Evolutionary conservation across 2,329 filamentous ascomycete species (phyloP), one percentile per base, ranked within the genome.

Genomic region (Penicillium sp.): DNA sequence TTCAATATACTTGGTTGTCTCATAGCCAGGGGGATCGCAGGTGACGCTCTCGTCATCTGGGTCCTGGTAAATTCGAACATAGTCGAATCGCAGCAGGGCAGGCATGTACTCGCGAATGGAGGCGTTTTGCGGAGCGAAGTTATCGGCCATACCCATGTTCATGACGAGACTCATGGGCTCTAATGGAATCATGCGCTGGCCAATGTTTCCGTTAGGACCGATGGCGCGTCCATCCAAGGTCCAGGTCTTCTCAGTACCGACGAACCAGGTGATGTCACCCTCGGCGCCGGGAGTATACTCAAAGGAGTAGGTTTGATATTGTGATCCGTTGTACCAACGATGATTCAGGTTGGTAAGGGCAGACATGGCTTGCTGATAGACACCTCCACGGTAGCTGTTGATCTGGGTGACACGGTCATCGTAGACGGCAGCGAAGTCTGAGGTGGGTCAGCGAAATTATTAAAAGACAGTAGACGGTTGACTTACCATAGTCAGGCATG

Each of bases 141-240:
- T 83, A 63, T 79, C 79, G 4, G 83, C 86, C 82, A 90, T 88
- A 63, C 87, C 88, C 63, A 89, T 82, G 66, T 90, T 90, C 74
- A 85, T 79, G 61, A 89, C 77, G 16, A 89, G 72, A 1, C 84
- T 68, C 83, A 90, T 80, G 2, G 88, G 88, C 66, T 90, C 87
- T 60, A 84, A 75, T 0, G 87, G 85, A 48, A 89, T 82, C 18
- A 81, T 72, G 59, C 87, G 77, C 61, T 87, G 83, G 6, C 85
- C 87, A 53, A 90, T 74, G 65, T 90, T 90, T 53, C 87, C 88
- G 57, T 89, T 89, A 1, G 86, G 83, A 5, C 86, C 82, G 14
- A 88, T 73, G 2, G 87, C 77, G 38, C 81, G 75, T 31, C 74
- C 81, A 56, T 84, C 79, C 50, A 89, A 70, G 36, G 83, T 86